phyloP scores from a whole-genome alignment of 1,139 yeast genomes.

The Williopsis jadinii region DNA sequence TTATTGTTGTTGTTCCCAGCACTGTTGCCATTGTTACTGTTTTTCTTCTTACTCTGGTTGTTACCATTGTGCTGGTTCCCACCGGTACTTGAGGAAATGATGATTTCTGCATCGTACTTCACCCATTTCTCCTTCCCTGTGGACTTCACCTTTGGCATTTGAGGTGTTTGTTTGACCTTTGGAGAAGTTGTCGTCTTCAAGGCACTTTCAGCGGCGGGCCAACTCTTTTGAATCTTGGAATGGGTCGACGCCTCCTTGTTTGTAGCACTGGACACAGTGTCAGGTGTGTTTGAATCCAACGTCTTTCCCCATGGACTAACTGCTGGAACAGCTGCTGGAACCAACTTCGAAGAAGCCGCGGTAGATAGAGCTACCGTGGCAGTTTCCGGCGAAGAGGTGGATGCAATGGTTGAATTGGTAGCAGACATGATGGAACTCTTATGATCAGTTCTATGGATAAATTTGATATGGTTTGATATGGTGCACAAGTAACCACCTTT shows the following conservation, averaged over 20 bases:
- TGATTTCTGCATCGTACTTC: conserved; percentile 24
- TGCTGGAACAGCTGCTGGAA: conserved; percentile 26
- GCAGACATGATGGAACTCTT: conserved; percentile 1
- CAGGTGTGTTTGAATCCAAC: conserved; percentile 2
- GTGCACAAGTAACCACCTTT: no score
- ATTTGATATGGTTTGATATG: no score
- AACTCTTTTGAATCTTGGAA: conserved; percentile 8
- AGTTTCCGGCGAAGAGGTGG: not conserved
- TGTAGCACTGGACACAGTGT: conserved; percentile 3
- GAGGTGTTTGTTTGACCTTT: not conserved
- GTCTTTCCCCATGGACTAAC: conserved; percentile 23
- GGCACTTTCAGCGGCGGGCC: conserved; percentile 14
- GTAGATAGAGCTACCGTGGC: not conserved
- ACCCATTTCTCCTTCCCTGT: conserved; percentile 25
- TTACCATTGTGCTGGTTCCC: conserved; percentile 1
- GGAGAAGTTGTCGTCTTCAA: not conserved
- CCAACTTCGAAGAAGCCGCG: conserved; percentile 15
- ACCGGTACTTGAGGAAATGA: conserved; percentile 10
- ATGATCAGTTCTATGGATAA: not conserved
- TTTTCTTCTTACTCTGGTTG: conserved; percentile 4
- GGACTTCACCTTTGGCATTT: conserved; percentile 15
- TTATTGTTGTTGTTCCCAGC: conserved; percentile 1
- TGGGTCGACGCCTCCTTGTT: not conserved
- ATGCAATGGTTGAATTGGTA: not conserved
- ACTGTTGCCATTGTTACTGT: conserved; percentile 3